Conservation (phyloP, 371 early-diverging fungal genomes). For the Apophysomyces elegans region DNA sequence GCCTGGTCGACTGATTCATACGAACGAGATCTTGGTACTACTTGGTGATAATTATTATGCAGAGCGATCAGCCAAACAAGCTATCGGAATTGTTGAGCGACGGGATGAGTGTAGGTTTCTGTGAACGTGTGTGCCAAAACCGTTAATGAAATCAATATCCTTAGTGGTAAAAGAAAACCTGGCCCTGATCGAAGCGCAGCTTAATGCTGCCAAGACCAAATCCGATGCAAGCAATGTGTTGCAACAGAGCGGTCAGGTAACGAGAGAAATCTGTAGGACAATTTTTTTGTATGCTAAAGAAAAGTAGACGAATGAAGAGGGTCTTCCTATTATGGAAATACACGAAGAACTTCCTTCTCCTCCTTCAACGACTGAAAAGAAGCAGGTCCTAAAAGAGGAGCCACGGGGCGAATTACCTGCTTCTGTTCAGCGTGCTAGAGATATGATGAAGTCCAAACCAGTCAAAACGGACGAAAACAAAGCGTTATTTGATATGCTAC, state of each 20-base stretch:
- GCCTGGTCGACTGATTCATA: conserved; percentile 86
- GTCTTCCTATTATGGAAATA: conserved; percentile 87
- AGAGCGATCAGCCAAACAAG: conserved; percentile 81
- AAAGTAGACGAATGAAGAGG: conserved; percentile 81
- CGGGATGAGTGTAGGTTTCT: conserved; percentile 64
- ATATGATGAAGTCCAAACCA: conserved; percentile 20
- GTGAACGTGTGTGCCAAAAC: neutral
- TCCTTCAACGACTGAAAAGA: conserved; percentile 13
- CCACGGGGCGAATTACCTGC: neutral
- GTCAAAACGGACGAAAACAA: conserved; percentile 35
- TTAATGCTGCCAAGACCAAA: conserved; percentile 49
- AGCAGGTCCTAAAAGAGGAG: conserved; percentile 3
- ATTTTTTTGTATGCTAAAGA: neutral
- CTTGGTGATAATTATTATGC: conserved; percentile 94
- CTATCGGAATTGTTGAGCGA: conserved; percentile 71
- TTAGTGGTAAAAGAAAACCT: conserved; percentile 70
- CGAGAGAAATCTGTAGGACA: neutral
- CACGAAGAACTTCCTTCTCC: conserved; percentile 63
- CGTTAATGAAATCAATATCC: neutral
- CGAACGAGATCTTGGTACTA: conserved; percentile 85
- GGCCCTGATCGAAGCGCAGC: conserved; percentile 52
- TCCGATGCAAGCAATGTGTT: conserved; percentile 23
- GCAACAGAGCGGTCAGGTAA: neutral
- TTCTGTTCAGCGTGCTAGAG: conserved; percentile 34
- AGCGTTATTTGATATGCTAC: conserved; percentile 53